Evolutionary conservation across 768 basidiomycete species (phyloP).

Genomic region (Pleurotus eryngii): DNA sequence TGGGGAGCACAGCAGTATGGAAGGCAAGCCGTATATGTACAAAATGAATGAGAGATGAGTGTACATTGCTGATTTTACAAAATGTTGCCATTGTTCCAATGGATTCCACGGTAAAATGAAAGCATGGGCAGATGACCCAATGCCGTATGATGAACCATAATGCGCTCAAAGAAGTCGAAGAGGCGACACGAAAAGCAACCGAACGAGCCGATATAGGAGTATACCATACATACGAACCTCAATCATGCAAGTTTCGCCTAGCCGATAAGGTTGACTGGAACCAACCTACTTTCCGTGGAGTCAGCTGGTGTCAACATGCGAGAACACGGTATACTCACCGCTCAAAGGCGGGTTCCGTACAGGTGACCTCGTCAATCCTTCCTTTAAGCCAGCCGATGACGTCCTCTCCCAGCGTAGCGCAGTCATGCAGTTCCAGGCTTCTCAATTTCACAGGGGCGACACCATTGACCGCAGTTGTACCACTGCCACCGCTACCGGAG

Average conservation of each 20-base stretch:
- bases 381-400: constrained; percentile 65
- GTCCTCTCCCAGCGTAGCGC: constrained; percentile 62
- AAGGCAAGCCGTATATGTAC: background rate
- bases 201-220: background rate
- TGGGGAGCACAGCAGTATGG: too few species aligned
- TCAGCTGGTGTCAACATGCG: background rate
- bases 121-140: too few species aligned
- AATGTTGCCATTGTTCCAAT: background rate
- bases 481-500: constrained; percentile 7
- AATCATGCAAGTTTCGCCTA: background rate
- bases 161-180: background rate
- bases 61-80: background rate
- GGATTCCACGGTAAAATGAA: too few species aligned
- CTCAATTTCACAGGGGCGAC: constrained; percentile 52
- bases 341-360: constrained; percentile 56
- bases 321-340: constrained; percentile 25
- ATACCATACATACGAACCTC: background rate
- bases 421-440: constrained; percentile 64
- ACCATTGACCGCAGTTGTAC: constrained; percentile 35
- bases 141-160: background rate
- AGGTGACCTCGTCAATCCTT: constrained; percentile 59
- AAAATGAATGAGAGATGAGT: background rate
- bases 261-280: constrained; percentile 1
- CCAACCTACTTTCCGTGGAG: constrained; percentile 3
- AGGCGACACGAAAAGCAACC: background rate